Evolutionary conservation across 2,329 filamentous ascomycete genomes (phyloP).

Genomic region (Trichoderma gracile): DNA sequence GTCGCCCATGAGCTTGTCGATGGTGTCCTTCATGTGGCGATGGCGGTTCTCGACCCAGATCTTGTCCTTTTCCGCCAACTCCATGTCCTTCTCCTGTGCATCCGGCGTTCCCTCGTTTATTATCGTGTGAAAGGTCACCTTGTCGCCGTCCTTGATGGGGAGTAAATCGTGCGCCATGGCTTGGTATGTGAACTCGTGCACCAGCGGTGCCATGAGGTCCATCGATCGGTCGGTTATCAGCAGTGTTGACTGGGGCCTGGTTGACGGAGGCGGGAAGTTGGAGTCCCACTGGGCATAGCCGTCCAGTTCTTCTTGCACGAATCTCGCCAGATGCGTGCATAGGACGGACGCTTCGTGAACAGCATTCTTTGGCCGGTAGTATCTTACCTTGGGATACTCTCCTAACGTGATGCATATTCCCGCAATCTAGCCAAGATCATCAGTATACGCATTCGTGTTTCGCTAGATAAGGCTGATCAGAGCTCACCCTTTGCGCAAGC

Average conservation of each 20-base stretch:
- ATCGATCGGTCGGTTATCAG: constrained; percentile 90
- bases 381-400: constrained; percentile 90
- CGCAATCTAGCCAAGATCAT: constrained; percentile 37
- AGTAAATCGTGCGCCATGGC: constrained; percentile 96
- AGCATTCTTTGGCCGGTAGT: constrained; percentile 74
- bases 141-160: constrained; percentile 84
- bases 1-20: constrained; percentile 87
- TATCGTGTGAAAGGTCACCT: constrained; percentile 78
- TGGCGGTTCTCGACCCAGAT: constrained; percentile 96
- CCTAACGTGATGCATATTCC: constrained; percentile 86
- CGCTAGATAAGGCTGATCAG: background rate
- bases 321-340: constrained; percentile 82
- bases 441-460: constrained; percentile 16
- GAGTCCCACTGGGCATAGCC: constrained; percentile 81
- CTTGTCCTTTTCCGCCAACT: constrained; percentile 85
- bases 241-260: constrained; percentile 77
- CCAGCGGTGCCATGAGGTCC: constrained; percentile 81
- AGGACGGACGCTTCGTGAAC: constrained; percentile 86
- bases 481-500: constrained; percentile 78
- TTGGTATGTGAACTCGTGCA: constrained; percentile 98
- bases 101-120: constrained; percentile 72
- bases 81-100: constrained; percentile 83
- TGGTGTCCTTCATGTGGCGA: constrained; percentile 96
- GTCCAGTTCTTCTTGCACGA: constrained; percentile 89
- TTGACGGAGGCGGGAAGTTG: constrained; percentile 78